These are phyloP conservation scores for Yamadazyma dushanensis DNA, from an alignment of 1,139 yeast species.

Conservation along the genomic window DNA sequence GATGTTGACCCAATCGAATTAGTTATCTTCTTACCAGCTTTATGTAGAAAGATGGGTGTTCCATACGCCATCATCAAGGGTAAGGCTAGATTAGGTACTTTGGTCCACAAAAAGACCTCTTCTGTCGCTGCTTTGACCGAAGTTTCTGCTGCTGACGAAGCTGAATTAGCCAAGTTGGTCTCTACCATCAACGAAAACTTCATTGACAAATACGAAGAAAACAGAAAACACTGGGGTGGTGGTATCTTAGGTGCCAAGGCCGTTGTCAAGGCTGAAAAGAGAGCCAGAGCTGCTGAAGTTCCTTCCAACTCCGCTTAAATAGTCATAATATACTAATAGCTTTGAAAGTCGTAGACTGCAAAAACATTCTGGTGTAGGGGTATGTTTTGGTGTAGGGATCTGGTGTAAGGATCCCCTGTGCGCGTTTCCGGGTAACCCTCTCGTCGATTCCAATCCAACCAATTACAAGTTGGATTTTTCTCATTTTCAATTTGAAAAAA, in stretches of 20 bases:
- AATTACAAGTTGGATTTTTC: slow-evolving; percentile 28
- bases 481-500: slow-evolving; percentile 17
- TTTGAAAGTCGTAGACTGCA: not conserved
- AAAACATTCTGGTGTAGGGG: too few relatives aligned
- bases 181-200: slow-evolving; percentile 93
- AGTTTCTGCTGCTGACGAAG: slow-evolving; percentile 89
- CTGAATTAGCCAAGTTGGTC: slow-evolving; percentile 88
- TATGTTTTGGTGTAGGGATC: too few relatives aligned
- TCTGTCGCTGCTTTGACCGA: slow-evolving; percentile 97
- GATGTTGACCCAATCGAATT: slow-evolving; percentile 99
- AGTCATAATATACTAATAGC: not conserved
- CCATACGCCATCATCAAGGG: slow-evolving; percentile 99
- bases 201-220: slow-evolving; percentile 87
- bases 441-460: slow-evolving; percentile 17
- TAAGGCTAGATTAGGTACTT: slow-evolving; percentile 97
- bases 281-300: slow-evolving; percentile 37
- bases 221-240: slow-evolving; percentile 99
- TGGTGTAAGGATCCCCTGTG: too few relatives aligned
- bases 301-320: slow-evolving; percentile 6
- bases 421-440: slow-evolving; percentile 15
- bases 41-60: slow-evolving; percentile 98
- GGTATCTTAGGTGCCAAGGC: slow-evolving; percentile 96
- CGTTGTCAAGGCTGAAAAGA: slow-evolving; percentile 61
- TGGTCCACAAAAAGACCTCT: slow-evolving; percentile 95
- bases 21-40: slow-evolving; percentile 95